Base-by-base conservation (phyloP, 192 early-diverging fungal species). In the Chytriomyces confervae region DNA sequence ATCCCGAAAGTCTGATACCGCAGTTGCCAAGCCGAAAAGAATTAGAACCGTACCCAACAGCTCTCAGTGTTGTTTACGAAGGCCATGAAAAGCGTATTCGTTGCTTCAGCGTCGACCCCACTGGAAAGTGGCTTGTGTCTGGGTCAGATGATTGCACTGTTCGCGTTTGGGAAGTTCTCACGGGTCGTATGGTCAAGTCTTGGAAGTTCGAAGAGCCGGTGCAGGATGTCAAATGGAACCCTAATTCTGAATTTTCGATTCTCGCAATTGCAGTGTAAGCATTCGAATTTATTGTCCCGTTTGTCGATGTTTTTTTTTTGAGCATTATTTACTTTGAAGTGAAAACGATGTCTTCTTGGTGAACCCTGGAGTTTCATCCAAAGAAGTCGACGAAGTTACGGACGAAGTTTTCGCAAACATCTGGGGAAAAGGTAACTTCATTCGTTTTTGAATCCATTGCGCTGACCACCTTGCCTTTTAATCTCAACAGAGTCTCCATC, bases 21-120 rank as follows among this genome's bases (percentile, higher is more conserved):
- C 96, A 96, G 83, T 91, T 99, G 29, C 98, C 98, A 43, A 93
- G 91, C 63, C 97, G 97, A 11, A 92, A 92, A 76, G 97, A 98
- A 76, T 89, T 99, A 69, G 92, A 91, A 66, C 98, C 98, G 5
- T 99, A 96, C 91, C 98, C 98, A 50, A 89, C 92, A 16, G 78
- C 82, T 18, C 86, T 94, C 64, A 85, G 95, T 5, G 86, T 98
- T 53, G 86, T 90, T 51, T 98, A 92, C 79, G 74, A 80, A 45
- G 97, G 94, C 10, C 98, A 99, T 75, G 91, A 90, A 6, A 92
- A 82, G 45, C 89, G 92, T 50, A 91, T 99, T 57, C 91, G 97
- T 43, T 83, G 81, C 13, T 86, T 96, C 62, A 93, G 95, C n/a
- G 82, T 98, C 2, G 95, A 97, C 81, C 97, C 97, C 16, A 88